Evolutionary conservation across 768 basidiomycete species (phyloP).

Genomic region (Lyophyllum semitale): DNA sequence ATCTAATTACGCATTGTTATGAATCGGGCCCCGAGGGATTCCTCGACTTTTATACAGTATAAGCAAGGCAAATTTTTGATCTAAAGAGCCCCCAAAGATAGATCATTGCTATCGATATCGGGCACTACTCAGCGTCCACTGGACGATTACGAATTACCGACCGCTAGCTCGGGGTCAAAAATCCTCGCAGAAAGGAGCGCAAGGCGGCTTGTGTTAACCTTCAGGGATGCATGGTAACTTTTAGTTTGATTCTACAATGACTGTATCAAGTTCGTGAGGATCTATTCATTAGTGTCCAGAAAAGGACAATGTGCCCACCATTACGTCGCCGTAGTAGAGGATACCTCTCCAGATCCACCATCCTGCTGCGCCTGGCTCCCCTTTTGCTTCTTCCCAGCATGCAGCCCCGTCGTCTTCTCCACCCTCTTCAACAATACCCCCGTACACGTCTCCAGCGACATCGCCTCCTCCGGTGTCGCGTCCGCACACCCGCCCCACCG

Average conservation of each 20-base stretch:
- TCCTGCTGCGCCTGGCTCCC: neutral
- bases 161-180: no score
- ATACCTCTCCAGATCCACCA: neutral
- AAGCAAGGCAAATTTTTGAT: no score
- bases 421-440: constrained; percentile 68
- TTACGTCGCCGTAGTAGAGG: neutral
- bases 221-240: neutral
- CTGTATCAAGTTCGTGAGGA: neutral
- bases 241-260: neutral
- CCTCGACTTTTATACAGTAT: no score
- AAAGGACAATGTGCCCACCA: no score
- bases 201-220: neutral
- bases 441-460: constrained; percentile 67
- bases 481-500: constrained; percentile 94
- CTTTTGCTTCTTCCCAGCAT: neutral
- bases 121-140: no score
- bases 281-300: neutral
- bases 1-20: no score
- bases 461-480: constrained; percentile 72
- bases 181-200: no score
- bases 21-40: no score
- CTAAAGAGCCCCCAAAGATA: no score
- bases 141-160: no score
- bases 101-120: no score
- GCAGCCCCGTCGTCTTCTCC: constrained; percentile 27